Percentiles rank a stretch among this genome's conserved stretches.
Conservation (phyloP, 2,329 filamentous ascomycete genomes). For the Sporothrix inflata region DNA sequence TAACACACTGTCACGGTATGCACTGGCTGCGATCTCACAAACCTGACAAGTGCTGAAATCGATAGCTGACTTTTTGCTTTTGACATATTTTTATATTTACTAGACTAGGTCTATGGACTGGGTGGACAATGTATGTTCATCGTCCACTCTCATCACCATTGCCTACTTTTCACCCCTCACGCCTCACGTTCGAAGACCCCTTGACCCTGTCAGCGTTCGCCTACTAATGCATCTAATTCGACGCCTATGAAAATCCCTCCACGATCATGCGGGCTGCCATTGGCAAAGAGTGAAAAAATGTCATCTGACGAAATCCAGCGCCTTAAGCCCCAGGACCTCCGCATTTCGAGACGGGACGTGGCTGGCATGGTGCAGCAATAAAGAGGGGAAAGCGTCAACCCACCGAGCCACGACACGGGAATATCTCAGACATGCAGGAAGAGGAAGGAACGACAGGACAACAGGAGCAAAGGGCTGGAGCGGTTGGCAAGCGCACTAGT, state of each 20-base stretch:
- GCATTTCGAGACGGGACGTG: conserved; percentile 20
- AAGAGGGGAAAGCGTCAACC: conserved; percentile 21
- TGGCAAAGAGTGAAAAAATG: background rate
- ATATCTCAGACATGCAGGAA: conserved; percentile 19
- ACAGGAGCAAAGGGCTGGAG: background rate
- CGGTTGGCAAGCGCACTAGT: background rate
- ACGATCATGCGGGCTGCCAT: background rate
- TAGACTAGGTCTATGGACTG: too few relatives aligned
- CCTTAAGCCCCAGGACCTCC: conserved; percentile 1
- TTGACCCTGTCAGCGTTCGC: background rate
- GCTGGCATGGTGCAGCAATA: background rate
- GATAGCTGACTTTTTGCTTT: background rate
- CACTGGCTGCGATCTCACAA: too few relatives aligned
- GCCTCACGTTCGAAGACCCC: background rate
- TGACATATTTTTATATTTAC: background rate
- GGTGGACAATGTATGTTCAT: too few relatives aligned
- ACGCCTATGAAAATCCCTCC: background rate
- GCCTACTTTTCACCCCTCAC: background rate
- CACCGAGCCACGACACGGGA: background rate
- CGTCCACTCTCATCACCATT: background rate
- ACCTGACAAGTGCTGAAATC: too few relatives aligned
- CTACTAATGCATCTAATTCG: background rate
- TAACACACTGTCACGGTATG: too few relatives aligned
- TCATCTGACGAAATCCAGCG: conserved; percentile 20
- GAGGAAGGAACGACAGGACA: background rate